Evolutionary conservation across 768 basidiomycete genomes (phyloP), one percentile per base, ranked within the genome.

Genomic region (Amanita jacksonii): DNA sequence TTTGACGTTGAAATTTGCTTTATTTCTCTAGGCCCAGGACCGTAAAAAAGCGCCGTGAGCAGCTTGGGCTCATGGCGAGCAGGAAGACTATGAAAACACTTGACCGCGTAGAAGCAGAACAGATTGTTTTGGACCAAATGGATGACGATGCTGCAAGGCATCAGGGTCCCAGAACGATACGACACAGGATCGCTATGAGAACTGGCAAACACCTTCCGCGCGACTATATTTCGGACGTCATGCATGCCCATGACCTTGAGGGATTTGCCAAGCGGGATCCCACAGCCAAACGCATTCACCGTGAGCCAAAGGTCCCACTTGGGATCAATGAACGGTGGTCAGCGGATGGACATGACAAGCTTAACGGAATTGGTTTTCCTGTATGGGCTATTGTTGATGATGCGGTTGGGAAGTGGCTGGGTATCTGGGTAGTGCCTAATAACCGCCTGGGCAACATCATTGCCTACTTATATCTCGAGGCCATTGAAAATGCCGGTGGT

Each of bases 311-410:
- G 5, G 46, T 47, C 4, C 30, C 48, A 1, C 39, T 63, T 31
- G 64, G 64, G 1, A 49, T 52, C 3, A 43, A 65, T 48, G 53
- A 62, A 31, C 53, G 57, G 19, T 66, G 64, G 61, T 54, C 51
- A 38, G 57, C 50, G 6, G 59, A 65, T 54, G 64, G 64, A 1
- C 60, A 66, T 41, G 60, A 64, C 45, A 66, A 66, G 44, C 52
- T 66, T 2, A 35, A 38, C 7, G 38, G 22, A 8, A 58, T 63
- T 36, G 60, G 64, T 1, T 64, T 65, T 52, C 61, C 56, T 0
- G 54, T 63, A 7, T 53, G 54, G 54, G 60, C 51, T 3, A 43
- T 62, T 30, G 30, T 49, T 0, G 59, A 66, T 33, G 49, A 52
- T n/a, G 56, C 49, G 46, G 46, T 52, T 0, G 51, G 56, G 2